These are phyloP conservation scores for Penicillium janthinellum DNA, from an alignment of 2,329 filamentous ascomycete genomes.

Conservation along the genomic window DNA sequence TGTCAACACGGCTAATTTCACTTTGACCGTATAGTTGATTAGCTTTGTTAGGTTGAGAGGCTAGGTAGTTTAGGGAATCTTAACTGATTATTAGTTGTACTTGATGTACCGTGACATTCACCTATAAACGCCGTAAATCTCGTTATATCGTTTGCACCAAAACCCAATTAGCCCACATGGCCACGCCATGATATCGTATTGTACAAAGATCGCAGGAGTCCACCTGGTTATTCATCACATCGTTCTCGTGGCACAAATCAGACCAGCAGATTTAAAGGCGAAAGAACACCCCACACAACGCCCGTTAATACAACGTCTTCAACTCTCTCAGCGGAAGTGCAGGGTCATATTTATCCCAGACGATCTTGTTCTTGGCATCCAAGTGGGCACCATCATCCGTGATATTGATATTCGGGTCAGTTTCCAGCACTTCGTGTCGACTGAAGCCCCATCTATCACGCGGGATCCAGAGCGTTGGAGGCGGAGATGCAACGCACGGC, in stretches of 20 bases:
- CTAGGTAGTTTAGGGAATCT: too few relatives aligned
- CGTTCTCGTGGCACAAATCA: neutral
- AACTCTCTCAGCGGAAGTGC: conserved; percentile 59
- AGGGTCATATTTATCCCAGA: conserved; percentile 61
- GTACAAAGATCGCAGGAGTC: neutral
- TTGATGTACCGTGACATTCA: neutral
- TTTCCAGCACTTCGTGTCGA: conserved; percentile 73
- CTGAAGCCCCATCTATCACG: conserved; percentile 73
- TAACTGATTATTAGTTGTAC: neutral
- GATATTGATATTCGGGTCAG: conserved; percentile 69
- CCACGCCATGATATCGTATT: neutral
- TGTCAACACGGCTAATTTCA: conserved; percentile 55
- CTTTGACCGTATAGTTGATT: conserved; percentile 41
- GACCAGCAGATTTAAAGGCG: neutral
- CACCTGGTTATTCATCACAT: neutral
- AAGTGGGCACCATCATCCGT: conserved; percentile 75
- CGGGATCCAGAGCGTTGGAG: conserved; percentile 79
- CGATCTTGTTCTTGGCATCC: conserved; percentile 68
- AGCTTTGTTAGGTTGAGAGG: neutral
- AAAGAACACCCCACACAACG: neutral
- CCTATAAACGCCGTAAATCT: neutral
- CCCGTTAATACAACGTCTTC: conserved; percentile 52
- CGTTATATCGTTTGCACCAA: neutral
- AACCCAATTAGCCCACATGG: neutral
- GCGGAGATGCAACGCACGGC: conserved; percentile 64